A percentile compares a stretch with the other conserved stretches of the same genome.
phyloP scores from a whole-genome alignment of 2,329 filamentous ascomycete species.

The Thelonectria olida region DNA sequence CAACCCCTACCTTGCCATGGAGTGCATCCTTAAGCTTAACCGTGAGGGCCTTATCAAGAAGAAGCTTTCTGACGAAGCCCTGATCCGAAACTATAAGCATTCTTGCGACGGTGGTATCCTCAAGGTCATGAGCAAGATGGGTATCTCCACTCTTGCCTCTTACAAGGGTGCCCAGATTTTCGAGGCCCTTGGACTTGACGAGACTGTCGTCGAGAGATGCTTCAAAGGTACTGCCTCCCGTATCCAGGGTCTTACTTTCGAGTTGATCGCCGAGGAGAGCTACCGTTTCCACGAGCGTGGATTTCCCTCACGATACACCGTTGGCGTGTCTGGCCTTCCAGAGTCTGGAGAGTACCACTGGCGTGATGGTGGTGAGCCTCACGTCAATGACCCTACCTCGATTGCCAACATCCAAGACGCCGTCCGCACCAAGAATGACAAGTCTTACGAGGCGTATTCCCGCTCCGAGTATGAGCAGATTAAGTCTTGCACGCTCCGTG shows the following conservation, averaged over 20 bases:
- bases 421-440: conserved; percentile 96
- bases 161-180: conserved; percentile 99
- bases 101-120: conserved; percentile 96
- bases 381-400: conserved; percentile 92
- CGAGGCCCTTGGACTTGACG: conserved; percentile 92
- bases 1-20: conserved; percentile 94
- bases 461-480: conserved; percentile 94
- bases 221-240: conserved; percentile 94
- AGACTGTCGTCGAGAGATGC: conserved; percentile 90
- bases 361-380: conserved; percentile 94
- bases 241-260: conserved; percentile 93
- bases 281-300: conserved; percentile 96
- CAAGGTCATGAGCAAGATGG: conserved; percentile 99
- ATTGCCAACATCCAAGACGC: conserved; percentile 98
- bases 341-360: conserved; percentile 98
- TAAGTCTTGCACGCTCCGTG: conserved; percentile 94
- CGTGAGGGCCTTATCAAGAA: conserved; percentile 92
- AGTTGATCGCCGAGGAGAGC: conserved; percentile 91
- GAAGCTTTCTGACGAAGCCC: conserved; percentile 80
- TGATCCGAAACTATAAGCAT: conserved; percentile 96
- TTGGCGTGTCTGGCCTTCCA: conserved; percentile 79
- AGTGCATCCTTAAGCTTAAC: conserved; percentile 97
- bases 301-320: conserved; percentile 82
- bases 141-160: conserved; percentile 93
- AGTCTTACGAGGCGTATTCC: conserved; percentile 97